phyloP scores from a whole-genome alignment of 306 rosid species.

The Sesbania bispinosa region DNA sequence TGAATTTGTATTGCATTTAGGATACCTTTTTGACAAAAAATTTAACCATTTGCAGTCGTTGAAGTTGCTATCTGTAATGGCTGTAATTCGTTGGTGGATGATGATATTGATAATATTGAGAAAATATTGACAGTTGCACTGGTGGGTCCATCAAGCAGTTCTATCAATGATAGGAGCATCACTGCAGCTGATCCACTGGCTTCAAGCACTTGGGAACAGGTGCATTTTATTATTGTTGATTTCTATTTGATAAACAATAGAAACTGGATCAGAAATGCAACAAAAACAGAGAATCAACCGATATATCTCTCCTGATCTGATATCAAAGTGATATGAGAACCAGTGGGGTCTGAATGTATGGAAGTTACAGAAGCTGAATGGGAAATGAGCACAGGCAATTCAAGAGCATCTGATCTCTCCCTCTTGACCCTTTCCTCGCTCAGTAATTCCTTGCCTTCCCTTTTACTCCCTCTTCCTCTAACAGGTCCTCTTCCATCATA shows the following conservation, averaged over 20 bases:
- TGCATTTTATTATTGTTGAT: constrained; percentile 22
- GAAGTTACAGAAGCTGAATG: not conserved
- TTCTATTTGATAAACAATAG: constrained; percentile 14
- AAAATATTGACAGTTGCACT: constrained; percentile 52
- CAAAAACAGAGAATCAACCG: not conserved
- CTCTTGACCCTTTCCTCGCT: not conserved
- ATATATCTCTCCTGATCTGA: not conserved
- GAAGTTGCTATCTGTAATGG: constrained; percentile 80
- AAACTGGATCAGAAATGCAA: not conserved
- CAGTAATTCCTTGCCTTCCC: not conserved
- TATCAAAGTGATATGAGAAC: not conserved
- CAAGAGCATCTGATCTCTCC: not conserved
- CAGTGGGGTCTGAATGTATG: not conserved
- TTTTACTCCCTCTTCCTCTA: not conserved
- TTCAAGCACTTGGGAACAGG: constrained; percentile 88
- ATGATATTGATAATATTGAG: constrained; percentile 54
- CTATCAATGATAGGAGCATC: constrained; percentile 49
- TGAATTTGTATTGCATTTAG: constrained; percentile 2
- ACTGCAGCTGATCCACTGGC: constrained; percentile 67
- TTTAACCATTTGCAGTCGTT: constrained; percentile 56
- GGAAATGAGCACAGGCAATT: not conserved
- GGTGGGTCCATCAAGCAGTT: constrained; percentile 46
- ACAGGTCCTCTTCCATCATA: not conserved
- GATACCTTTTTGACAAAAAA: constrained; percentile 10
- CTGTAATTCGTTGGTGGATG: constrained; percentile 60